phyloP scores from a whole-genome alignment of 2,329 filamentous ascomycete species.

The Grosmannia clavigera region DNA sequence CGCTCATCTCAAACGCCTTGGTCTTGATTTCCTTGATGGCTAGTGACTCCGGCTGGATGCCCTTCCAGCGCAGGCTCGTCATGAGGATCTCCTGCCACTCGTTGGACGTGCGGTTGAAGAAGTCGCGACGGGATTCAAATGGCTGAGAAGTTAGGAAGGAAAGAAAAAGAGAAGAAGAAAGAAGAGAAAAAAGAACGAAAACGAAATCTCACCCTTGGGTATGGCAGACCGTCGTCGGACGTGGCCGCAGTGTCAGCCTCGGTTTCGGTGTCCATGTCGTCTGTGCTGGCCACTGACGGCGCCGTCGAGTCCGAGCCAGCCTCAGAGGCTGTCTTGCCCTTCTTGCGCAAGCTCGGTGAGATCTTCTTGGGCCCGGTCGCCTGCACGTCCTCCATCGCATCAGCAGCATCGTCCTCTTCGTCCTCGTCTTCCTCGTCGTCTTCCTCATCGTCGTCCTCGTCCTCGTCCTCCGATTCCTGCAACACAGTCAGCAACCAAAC shows the following conservation, averaged over 20 bases:
- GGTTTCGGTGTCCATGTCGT: slow-evolving; percentile 35
- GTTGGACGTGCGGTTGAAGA: slow-evolving; percentile 76
- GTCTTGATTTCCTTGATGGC: slow-evolving; percentile 86
- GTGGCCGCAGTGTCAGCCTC: slow-evolving; percentile 33
- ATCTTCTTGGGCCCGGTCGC: slow-evolving; percentile 34
- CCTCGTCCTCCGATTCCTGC: slow-evolving; percentile 47
- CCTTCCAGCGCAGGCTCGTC: slow-evolving; percentile 58
- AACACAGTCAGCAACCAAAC: not conserved
- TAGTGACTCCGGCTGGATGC: slow-evolving; percentile 52
- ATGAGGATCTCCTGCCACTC: slow-evolving; percentile 87
- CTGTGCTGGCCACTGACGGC: slow-evolving; percentile 28
- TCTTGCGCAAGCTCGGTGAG: slow-evolving; percentile 44
- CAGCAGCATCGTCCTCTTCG: slow-evolving; percentile 39
- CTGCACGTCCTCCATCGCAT: slow-evolving; percentile 35
- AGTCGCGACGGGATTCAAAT: slow-evolving; percentile 83
- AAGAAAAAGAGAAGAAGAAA: not conserved
- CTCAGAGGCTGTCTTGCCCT: slow-evolving; percentile 25
- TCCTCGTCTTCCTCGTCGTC: slow-evolving; percentile 47
- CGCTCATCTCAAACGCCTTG: slow-evolving; percentile 77
- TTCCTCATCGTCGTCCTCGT: slow-evolving; percentile 47
- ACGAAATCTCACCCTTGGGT: slow-evolving; percentile 39
- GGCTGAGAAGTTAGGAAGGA: slow-evolving; percentile 33
- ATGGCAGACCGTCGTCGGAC: slow-evolving; percentile 62
- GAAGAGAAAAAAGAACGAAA: not conserved
- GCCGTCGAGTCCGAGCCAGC: slow-evolving; percentile 32